phyloP scores from a whole-genome alignment of 2,329 filamentous ascomycete species.

The Helicocarpus griseus region DNA sequence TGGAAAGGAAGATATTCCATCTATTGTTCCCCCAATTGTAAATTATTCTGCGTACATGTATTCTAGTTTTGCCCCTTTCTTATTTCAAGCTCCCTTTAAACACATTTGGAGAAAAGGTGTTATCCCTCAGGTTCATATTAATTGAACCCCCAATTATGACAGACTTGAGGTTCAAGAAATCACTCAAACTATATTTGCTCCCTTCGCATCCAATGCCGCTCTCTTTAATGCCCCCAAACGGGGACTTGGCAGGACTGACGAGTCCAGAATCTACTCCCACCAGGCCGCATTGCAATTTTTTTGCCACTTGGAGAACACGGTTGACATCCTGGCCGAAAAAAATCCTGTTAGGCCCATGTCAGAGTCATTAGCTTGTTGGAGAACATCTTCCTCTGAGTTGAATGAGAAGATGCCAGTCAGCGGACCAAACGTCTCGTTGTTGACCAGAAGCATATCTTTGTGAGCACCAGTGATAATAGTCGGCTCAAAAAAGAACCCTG shows the following conservation, averaged over 20 bases:
- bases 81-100: too few relatives aligned
- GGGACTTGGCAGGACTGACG: background rate
- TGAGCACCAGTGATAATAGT: constrained; percentile 9
- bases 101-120: too few relatives aligned
- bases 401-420: constrained; percentile 15
- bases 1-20: too few relatives aligned
- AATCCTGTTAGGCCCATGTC: constrained; percentile 21
- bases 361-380: constrained; percentile 21
- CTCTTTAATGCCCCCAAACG: constrained; percentile 2
- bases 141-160: too few relatives aligned
- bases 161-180: background rate
- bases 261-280: constrained; percentile 49
- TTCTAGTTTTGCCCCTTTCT: too few relatives aligned
- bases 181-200: background rate
- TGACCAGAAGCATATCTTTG: constrained; percentile 16
- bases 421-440: constrained; percentile 24
- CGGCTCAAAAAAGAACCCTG: background rate
- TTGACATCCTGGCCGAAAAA: constrained; percentile 47
- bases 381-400: constrained; percentile 21
- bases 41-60: too few relatives aligned
- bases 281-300: constrained; percentile 77
- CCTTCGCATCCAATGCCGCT: background rate
- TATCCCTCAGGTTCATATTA: too few relatives aligned
- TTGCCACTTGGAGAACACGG: constrained; percentile 52
- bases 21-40: too few relatives aligned